Percentiles rank a stretch among this genome's conserved stretches.
phyloP scores from a whole-genome alignment of 2,329 filamentous ascomycete genomes.

The Lecanicillium sp. region DNA sequence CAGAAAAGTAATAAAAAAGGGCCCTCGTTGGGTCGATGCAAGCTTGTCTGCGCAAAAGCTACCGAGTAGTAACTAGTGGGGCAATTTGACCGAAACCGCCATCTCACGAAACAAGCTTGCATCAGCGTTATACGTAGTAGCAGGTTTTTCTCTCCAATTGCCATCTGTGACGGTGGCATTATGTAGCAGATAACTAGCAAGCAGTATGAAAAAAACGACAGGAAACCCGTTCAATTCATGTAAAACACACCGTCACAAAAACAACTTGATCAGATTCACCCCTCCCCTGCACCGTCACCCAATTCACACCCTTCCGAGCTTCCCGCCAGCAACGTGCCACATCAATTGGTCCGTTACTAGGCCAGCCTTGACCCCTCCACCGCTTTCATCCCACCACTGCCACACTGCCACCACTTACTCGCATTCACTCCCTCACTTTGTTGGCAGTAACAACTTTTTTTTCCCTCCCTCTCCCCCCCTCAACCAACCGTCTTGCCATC shows the following conservation, averaged over 20 bases:
- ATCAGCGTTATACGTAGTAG: not conserved
- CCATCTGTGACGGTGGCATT: no score
- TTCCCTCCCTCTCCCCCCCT: not conserved
- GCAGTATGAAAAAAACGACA: no score
- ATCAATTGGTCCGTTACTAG: constrained; percentile 3
- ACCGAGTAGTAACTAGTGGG: not conserved
- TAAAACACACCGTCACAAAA: no score
- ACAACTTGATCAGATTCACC: not conserved
- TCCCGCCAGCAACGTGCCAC: constrained; percentile 8
- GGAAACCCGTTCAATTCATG: no score
- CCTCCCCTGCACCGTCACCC: not conserved
- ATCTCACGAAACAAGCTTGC: constrained; percentile 8
- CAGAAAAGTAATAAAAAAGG: not conserved
- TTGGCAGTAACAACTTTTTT: not conserved
- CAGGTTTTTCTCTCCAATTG: not conserved
- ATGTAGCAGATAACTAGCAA: no score
- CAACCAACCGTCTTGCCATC: constrained; percentile 11
- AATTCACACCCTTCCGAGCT: not conserved
- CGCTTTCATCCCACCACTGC: constrained; percentile 6
- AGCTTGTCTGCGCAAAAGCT: not conserved
- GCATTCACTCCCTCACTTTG: not conserved
- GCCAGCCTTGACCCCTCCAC: constrained; percentile 4
- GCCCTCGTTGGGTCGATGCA: not conserved
- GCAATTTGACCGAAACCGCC: constrained; percentile 8
- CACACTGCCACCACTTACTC: no score